A percentile compares a stretch with the other conserved stretches of the same genome.
These are phyloP conservation scores for Suillus subalutaceus DNA, from an alignment of 768 basidiomycete species.

Conservation along the genomic window DNA sequence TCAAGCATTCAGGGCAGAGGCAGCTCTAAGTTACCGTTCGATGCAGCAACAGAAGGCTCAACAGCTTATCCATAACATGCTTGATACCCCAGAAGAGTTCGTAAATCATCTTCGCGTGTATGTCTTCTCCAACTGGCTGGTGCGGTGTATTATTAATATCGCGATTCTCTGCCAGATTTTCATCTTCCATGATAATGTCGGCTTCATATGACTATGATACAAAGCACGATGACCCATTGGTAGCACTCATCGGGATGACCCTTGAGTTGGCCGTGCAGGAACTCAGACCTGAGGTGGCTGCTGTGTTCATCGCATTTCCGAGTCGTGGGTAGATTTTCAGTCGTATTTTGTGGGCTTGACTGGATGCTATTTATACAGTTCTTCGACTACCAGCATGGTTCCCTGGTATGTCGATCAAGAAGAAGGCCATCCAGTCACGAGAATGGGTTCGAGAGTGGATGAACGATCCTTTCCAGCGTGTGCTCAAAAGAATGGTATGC, in stretches of 20 bases:
- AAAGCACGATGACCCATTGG: conserved; percentile 29
- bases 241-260: conserved; percentile 30
- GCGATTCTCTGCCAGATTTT: conserved; percentile 19
- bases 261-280: conserved; percentile 23
- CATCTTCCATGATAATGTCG: conserved; percentile 33
- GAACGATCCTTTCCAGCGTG: conserved; percentile 22
- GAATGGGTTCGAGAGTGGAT: conserved; percentile 23
- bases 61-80: conserved; percentile 31
- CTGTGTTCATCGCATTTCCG: conserved; percentile 20
- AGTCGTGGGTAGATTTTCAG: conserved; percentile 10
- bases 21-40: conserved; percentile 27
- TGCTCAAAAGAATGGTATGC: conserved; percentile 19
- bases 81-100: conserved; percentile 28
- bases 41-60: conserved; percentile 36
- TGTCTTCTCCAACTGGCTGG: background rate
- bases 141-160: background rate
- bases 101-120: background rate
- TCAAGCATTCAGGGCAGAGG: conserved; percentile 35
- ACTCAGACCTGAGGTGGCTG: conserved; percentile 26
- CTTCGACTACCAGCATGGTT: conserved; percentile 29
- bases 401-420: conserved; percentile 33
- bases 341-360: conserved; percentile 4
- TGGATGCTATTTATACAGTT: conserved; percentile 19
- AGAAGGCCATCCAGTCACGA: conserved; percentile 22
- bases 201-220: conserved; percentile 37